These are phyloP conservation scores for Citeromyces siamensis DNA, from an alignment of 1,139 yeast species.

Conservation along the genomic window DNA sequence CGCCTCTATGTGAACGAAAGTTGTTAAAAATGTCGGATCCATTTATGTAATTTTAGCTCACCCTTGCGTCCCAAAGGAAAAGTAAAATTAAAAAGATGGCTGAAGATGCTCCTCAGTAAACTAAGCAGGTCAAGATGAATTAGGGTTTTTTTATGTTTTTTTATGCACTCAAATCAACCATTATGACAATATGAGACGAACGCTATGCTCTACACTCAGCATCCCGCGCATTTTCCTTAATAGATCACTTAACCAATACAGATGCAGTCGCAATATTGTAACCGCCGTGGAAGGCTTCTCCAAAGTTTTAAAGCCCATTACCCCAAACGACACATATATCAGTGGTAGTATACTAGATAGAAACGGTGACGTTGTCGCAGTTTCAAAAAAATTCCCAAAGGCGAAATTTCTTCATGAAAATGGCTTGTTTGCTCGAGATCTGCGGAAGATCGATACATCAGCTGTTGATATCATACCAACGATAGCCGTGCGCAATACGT, in stretches of 20 bases:
- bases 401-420: constrained; percentile 45
- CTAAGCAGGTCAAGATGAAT: no score
- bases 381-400: constrained; percentile 47
- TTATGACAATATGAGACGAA: no score
- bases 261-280: no score
- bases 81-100: no score
- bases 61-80: no score
- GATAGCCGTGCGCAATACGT: constrained; percentile 47
- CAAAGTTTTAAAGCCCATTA: constrained; percentile 35
- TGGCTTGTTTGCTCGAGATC: constrained; percentile 59
- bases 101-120: no score
- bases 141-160: no score
- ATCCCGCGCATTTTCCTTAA: no score
- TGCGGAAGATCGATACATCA: constrained; percentile 63
- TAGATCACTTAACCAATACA: no score
- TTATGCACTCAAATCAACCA: no score
- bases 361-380: constrained; percentile 41
- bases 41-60: constrained; percentile 1
- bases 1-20: not conserved
- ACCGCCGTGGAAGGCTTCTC: constrained; percentile 13
- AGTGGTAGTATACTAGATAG: constrained; percentile 52
- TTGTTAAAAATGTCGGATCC: not conserved
- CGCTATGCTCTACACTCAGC: no score
- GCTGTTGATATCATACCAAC: constrained; percentile 61
- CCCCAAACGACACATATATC: constrained; percentile 32